Evolutionary conservation across 129 eudicot species (phyloP), one percentile per base, ranked within the genome.

Genomic region (Silybum marianum): DNA sequence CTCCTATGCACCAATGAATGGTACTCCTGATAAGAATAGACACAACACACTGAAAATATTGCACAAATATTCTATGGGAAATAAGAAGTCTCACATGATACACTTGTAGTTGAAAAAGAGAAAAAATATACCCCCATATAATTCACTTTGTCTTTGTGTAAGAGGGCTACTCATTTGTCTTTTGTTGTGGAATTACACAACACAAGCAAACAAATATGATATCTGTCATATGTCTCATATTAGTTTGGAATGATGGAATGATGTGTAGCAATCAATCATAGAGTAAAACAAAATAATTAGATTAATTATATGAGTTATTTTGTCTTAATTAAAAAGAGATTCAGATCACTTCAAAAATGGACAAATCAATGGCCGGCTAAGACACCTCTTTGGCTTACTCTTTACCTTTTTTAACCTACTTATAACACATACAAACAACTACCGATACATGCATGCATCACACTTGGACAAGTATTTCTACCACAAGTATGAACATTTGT

Each of bases 311-410:
- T 13, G 73, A 58, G 48, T 22, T 30, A 3, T 4, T 38, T 87
- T 89, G 84, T 87, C 85, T 62, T 84, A 63, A 78, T 26, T 85
- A 83, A 28, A 42, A 74, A 0, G 54, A 30, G 58, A 83, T 87
- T 82, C 72, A 70, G 72, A 65, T 82, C 84, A 46, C 82, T 74
- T 80, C 76, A 71, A 66, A 22, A 75, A 75, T 72, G 25, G 92
- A 88, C 90, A 88, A 92, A 84, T 12, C 0, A 28, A 21, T 32
- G 92, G 93, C 91, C 97, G 94, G 94, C 97, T 88, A 85, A 83
- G 91, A 72, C 94, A 84, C 87, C 86, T 81, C 32, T 85, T 90
- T 88, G 88, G 89, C 90, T 82, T 85, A 84, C 87, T 88, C 90
- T 75, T 84, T 82, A 79, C 86, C 86, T 77, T 82, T 80, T 42